These are phyloP conservation scores for Ceratocystis alfenasii DNA, from an alignment of 2,329 filamentous ascomycete genomes.

Conservation along the genomic window DNA sequence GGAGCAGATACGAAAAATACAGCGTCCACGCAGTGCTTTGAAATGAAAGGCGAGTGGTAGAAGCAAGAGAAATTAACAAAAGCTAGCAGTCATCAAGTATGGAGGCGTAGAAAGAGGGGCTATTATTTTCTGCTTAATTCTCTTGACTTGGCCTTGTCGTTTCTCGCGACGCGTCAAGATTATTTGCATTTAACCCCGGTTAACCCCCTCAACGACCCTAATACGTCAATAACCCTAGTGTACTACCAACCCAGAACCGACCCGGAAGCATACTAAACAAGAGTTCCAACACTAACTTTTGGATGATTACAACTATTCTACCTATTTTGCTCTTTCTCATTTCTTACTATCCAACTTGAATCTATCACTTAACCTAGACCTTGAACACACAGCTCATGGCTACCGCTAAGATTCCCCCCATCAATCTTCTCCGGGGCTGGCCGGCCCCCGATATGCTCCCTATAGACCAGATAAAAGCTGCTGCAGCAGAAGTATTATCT, in stretches of 20 bases:
- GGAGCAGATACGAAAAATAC: no score
- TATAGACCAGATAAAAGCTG: constrained; percentile 46
- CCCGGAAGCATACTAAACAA: no score
- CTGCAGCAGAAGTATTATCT: constrained; percentile 49
- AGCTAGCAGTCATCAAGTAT: no score
- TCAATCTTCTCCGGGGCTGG: constrained; percentile 60
- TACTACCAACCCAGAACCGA: no score
- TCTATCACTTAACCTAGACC: no score
- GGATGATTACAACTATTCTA: no score
- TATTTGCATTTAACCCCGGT: constrained; percentile 16
- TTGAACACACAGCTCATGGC: constrained; percentile 21
- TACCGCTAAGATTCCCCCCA: constrained; percentile 32
- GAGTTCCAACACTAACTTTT: no score
- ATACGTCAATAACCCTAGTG: not conserved
- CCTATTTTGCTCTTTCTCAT: no score
- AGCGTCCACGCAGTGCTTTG: no score
- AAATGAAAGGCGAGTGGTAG: no score
- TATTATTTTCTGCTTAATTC: not conserved
- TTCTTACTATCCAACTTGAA: not conserved
- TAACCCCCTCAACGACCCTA: not conserved
- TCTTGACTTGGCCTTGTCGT: no score
- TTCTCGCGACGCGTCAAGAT: constrained; percentile 12
- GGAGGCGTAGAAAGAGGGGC: not conserved
- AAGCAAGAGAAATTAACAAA: no score
- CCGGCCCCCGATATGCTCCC: constrained; percentile 54